These are phyloP conservation scores for Dictyostelium firmibasis DNA, from an alignment of 78 protist species.

Conservation along the genomic window DNA sequence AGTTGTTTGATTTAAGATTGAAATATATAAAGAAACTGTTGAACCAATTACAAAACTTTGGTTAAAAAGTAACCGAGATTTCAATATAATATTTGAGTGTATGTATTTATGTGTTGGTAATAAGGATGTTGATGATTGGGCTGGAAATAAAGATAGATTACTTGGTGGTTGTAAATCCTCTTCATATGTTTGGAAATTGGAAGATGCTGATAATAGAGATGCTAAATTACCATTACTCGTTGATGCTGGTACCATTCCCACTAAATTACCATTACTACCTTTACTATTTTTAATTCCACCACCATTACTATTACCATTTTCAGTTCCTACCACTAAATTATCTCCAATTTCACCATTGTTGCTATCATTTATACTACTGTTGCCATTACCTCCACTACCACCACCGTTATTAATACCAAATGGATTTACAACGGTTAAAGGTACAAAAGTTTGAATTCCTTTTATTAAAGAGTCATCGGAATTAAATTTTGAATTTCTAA, in stretches of 20 bases:
- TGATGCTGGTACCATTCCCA: not conserved
- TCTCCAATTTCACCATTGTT: not conserved
- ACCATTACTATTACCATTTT: too few relatives aligned
- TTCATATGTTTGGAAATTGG: not conserved
- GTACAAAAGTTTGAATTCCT: conserved; percentile 53
- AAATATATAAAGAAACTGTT: not conserved
- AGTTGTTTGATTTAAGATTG: conserved; percentile 32
- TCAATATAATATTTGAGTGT: not conserved
- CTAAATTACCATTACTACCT: not conserved
- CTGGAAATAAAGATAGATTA: not conserved
- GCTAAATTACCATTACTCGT: not conserved
- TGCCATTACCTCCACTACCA: not conserved
- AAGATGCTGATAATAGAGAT: not conserved
- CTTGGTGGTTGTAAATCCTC: not conserved
- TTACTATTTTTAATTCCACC: too few relatives aligned
- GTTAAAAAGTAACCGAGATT: conserved; percentile 32
- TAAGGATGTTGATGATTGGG: not conserved
- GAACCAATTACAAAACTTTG: conserved; percentile 26
- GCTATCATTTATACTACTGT: not conserved
- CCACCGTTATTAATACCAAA: not conserved
- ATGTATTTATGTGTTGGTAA: not conserved
- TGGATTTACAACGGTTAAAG: conserved; percentile 1
- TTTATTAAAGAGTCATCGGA: conserved; percentile 49
- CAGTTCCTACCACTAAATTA: not conserved
- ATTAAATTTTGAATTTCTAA: conserved; percentile 36